Evolutionary conservation across 768 basidiomycete species (phyloP), one percentile per base, ranked within the genome.

Genomic region (Sistotremastrum suecicum): DNA sequence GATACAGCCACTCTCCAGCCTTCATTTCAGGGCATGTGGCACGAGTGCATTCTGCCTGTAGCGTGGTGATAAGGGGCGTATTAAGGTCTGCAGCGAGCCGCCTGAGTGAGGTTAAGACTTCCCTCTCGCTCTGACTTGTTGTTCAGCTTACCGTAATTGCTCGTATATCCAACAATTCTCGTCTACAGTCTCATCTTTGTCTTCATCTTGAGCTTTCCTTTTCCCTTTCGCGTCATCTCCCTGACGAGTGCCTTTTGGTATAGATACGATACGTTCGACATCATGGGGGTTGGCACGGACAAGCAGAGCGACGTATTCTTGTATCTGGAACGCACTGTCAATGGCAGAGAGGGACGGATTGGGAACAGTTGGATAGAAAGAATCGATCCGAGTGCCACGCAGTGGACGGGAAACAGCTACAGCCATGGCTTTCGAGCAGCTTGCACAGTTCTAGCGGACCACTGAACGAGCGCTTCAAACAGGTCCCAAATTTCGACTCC

Each of bases 1-100:
- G 66, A 63, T 95, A 98, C 31, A 88, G 71, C 94, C 94, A 97
- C 67, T 97, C 89, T 46, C 87, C 88, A n/a, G 92, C 91, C 62
- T 92, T 92, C 94, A 99, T 99, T 64, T 94, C 83, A 1, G 91
- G 88, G 68, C 94, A 99, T 7, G 82, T 76, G 34, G 72, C 64
- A 36, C 86, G 76, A 8, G 81, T 87, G 58, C 92, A 98, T 59
- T 88, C 86, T 53, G 82, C 78, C 58, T 90, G 88, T 37, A 91
- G 65, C 58, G 77, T 79, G 1, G 83, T 85, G 40, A 92, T 84
- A 37, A 90, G 69, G 4, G 88, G 87, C 54, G 88, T 80, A 0
- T 83, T 79, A 33, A 92, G 69, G 60, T 92, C 89, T 61, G 87
- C 84, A 5, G 87, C 85, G 7, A 92, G 75, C 20, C 89, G 85